Percentiles rank a stretch among this genome's conserved stretches.
Conservation (phyloP, 2,329 filamentous ascomycete genomes). For the Raffaelea deltoideospora region DNA sequence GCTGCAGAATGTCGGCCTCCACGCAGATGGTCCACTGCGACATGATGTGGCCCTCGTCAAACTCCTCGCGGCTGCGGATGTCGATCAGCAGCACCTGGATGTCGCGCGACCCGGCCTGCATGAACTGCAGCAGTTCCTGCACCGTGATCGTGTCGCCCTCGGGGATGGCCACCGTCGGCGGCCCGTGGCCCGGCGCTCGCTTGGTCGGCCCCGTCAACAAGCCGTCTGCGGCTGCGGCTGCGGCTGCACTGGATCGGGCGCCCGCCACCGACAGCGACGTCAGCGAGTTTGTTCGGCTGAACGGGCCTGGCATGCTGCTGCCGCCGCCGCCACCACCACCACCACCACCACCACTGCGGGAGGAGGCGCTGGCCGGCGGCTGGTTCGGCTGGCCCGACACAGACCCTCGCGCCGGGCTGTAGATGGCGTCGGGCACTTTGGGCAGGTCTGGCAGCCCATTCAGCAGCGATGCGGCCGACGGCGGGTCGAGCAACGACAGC, state of each 20-base stretch:
- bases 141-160: slow-evolving; percentile 45
- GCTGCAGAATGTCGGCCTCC: slow-evolving; percentile 60
- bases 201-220: slow-evolving; percentile 13
- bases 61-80: slow-evolving; percentile 63
- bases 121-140: slow-evolving; percentile 54
- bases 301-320: slow-evolving; percentile 46
- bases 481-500: too few species aligned
- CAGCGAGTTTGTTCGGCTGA: slow-evolving; percentile 32
- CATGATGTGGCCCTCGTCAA: slow-evolving; percentile 80
- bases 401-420: slow-evolving; percentile 62
- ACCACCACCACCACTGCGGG: too few species aligned
- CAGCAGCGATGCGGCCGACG: background rate
- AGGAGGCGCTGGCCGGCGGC: slow-evolving; percentile 44
- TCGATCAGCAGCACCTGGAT: slow-evolving; percentile 71
- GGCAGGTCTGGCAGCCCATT: slow-evolving; percentile 39
- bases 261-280: background rate
- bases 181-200: background rate
- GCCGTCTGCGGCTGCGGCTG: slow-evolving; percentile 16
- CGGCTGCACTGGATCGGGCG: too few species aligned
- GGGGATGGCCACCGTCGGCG: slow-evolving; percentile 30
- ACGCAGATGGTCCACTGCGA: slow-evolving; percentile 75
- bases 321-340: too few species aligned
- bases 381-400: slow-evolving; percentile 49
- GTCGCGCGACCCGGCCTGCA: slow-evolving; percentile 35
- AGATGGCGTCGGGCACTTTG: slow-evolving; percentile 59